Percentiles rank a stretch among this genome's conserved stretches.
These are phyloP conservation scores for Monosporozyma servazzii DNA, from an alignment of 805 yeast genomes.

Conservation along the genomic window DNA sequence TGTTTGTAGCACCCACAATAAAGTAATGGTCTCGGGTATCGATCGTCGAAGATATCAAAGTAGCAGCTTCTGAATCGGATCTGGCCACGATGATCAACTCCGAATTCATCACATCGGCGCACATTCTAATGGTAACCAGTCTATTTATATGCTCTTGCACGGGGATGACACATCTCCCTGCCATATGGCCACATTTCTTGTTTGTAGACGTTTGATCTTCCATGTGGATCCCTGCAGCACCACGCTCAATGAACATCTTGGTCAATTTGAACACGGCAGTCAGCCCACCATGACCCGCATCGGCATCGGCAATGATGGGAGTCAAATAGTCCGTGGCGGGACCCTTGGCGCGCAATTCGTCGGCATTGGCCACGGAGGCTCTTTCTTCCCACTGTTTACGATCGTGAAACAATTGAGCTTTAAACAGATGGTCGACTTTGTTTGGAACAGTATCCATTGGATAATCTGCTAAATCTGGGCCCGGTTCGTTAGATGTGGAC, in stretches of 20 bases:
- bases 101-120: slow-evolving; percentile 88
- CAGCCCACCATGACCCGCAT: slow-evolving; percentile 98
- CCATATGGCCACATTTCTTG: slow-evolving; percentile 98
- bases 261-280: slow-evolving; percentile 94
- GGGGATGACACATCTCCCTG: slow-evolving; percentile 95
- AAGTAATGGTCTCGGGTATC: slow-evolving; percentile 93
- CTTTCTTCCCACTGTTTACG: slow-evolving; percentile 90
- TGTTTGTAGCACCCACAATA: slow-evolving; percentile 84
- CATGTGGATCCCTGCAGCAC: slow-evolving; percentile 98
- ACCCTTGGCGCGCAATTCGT: slow-evolving; percentile 57
- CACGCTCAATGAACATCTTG: slow-evolving; percentile 91
- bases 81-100: slow-evolving; percentile 85
- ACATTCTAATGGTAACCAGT: slow-evolving; percentile 84
- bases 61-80: slow-evolving; percentile 97
- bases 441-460: slow-evolving; percentile 98
- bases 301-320: slow-evolving; percentile 96
- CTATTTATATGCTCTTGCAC: slow-evolving; percentile 96
- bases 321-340: slow-evolving; percentile 80
- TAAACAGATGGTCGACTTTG: slow-evolving; percentile 93
- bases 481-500: slow-evolving; percentile 93
- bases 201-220: slow-evolving; percentile 99
- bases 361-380: slow-evolving; percentile 42
- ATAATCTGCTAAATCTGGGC: slow-evolving; percentile 96
- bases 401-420: slow-evolving; percentile 95
- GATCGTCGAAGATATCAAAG: slow-evolving; percentile 85